A percentile compares a stretch with the other conserved stretches of the same genome.
phyloP scores from a whole-genome alignment of 1,139 yeast species.

The Magnusiomyces magnusii region DNA sequence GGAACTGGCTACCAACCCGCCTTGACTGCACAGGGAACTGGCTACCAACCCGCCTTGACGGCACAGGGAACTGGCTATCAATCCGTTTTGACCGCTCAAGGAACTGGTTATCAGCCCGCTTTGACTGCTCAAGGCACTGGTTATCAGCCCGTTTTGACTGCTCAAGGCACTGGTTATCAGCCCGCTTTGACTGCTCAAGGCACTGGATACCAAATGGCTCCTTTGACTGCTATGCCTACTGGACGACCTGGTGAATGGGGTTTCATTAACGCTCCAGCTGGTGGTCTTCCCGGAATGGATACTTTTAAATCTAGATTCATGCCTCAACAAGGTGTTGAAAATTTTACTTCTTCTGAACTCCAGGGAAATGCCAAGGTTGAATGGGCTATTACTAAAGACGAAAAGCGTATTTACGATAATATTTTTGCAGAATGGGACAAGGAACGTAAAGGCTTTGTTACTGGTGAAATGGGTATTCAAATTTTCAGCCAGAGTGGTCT shows the following conservation, averaged over 20 bases:
- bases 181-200: slow-evolving; percentile 34
- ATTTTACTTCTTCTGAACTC: slow-evolving; percentile 27
- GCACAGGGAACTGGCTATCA: slow-evolving; percentile 34
- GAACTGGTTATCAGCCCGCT: slow-evolving; percentile 29
- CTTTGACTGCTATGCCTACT: slow-evolving; percentile 41
- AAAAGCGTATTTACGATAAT: slow-evolving; percentile 77
- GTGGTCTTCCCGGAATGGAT: slow-evolving; percentile 69
- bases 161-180: slow-evolving; percentile 29
- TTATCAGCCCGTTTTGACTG: slow-evolving; percentile 33
- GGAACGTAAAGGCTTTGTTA: slow-evolving; percentile 56
- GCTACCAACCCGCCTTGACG: slow-evolving; percentile 28
- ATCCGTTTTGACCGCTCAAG: slow-evolving; percentile 32
- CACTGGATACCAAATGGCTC: slow-evolving; percentile 26
- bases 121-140: slow-evolving; percentile 39
- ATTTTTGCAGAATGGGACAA: slow-evolving; percentile 86
- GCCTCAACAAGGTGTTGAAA: slow-evolving; percentile 49
- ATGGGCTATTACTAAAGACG: slow-evolving; percentile 83
- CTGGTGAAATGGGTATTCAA: slow-evolving; percentile 76
- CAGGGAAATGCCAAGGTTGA: slow-evolving; percentile 34
- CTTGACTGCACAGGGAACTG: slow-evolving; percentile 34
- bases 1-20: slow-evolving; percentile 26
- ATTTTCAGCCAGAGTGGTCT: slow-evolving; percentile 89
- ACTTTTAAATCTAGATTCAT: slow-evolving; percentile 69
- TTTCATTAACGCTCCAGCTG: slow-evolving; percentile 62
- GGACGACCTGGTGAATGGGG: slow-evolving; percentile 85